Conservation (phyloP, 1,284 basidiomycete species). For the Papiliotrema laurentii region DNA sequence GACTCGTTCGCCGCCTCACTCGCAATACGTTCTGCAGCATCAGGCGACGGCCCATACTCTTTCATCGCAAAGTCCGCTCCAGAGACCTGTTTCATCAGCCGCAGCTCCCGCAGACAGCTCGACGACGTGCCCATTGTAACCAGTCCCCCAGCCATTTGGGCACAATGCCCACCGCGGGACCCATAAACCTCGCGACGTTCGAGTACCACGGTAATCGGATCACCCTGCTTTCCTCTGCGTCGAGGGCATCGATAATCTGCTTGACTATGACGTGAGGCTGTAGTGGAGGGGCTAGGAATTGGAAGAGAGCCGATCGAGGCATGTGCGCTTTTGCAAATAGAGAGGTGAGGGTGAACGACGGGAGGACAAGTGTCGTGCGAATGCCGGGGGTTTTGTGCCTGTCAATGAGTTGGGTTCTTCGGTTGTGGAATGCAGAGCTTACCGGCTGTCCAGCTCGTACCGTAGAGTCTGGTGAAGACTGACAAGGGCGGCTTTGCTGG, state of each 20-base stretch:
- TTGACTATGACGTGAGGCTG: constrained; percentile 71
- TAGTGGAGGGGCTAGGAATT: constrained; percentile 70
- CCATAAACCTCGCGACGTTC: constrained; percentile 29
- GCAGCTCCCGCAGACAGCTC: neutral
- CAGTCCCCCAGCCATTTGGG: constrained; percentile 36
- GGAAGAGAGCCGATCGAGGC: constrained; percentile 55
- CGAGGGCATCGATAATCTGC: constrained; percentile 69
- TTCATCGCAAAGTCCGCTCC: constrained; percentile 38
- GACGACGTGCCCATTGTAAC: constrained; percentile 32
- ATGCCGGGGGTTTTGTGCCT: constrained; percentile 69
- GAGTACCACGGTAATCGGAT: constrained; percentile 60
- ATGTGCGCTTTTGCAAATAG: constrained; percentile 63
- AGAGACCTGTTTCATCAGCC: constrained; percentile 18
- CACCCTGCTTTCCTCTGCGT: constrained; percentile 66
- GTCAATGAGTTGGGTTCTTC: constrained; percentile 6
- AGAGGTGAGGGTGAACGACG: constrained; percentile 68
- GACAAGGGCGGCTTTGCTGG: constrained; percentile 77
- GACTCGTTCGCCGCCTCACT: too few species aligned
- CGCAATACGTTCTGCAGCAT: constrained; percentile 32
- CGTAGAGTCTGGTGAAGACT: constrained; percentile 73
- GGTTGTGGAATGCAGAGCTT: constrained; percentile 8
- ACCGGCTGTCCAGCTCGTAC: constrained; percentile 75
- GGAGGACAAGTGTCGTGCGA: constrained; percentile 72
- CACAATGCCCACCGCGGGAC: constrained; percentile 28
- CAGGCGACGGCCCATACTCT: constrained; percentile 35